These are phyloP conservation scores for Neonectria coccinea DNA, from an alignment of 2,329 filamentous ascomycete species.

Conservation along the genomic window DNA sequence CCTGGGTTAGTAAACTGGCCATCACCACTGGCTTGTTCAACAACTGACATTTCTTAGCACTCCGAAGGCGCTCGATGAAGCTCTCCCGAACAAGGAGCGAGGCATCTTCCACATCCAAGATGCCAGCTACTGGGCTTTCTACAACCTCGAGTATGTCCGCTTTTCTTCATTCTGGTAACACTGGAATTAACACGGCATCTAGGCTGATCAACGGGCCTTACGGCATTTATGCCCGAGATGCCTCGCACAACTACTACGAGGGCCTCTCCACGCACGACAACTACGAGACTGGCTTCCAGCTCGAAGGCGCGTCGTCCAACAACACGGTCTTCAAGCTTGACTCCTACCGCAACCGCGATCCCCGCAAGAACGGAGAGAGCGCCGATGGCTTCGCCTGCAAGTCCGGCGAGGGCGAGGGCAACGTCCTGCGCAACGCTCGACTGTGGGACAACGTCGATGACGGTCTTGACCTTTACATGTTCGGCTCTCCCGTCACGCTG, in stretches of 20 bases:
- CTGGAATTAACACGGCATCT: neutral
- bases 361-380: constrained; percentile 62
- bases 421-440: constrained; percentile 56
- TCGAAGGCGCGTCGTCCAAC: constrained; percentile 49
- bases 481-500: constrained; percentile 55
- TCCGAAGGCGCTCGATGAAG: constrained; percentile 54
- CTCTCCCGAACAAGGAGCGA: constrained; percentile 55
- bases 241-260: constrained; percentile 53
- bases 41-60: constrained; percentile 50
- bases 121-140: constrained; percentile 60
- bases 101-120: constrained; percentile 61
- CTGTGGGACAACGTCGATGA: constrained; percentile 63
- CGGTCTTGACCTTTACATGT: constrained; percentile 49
- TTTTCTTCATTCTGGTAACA: rapidly evolving
- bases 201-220: constrained; percentile 54
- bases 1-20: constrained; percentile 39
- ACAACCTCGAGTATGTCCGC: constrained; percentile 47
- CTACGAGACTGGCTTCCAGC: constrained; percentile 54
- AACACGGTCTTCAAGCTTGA: constrained; percentile 58
- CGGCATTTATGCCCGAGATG: constrained; percentile 51
- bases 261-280: constrained; percentile 53
- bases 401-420: constrained; percentile 58
- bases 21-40: too few species aligned
- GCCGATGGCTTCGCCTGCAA: constrained; percentile 62
- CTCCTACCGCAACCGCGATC: constrained; percentile 59